A percentile compares a stretch with the other conserved stretches of the same genome.
These are phyloP conservation scores for Teratosphaeria pseudoeucalypti DNA, from an alignment of 2,329 filamentous ascomycete genomes.

Conservation along the genomic window DNA sequence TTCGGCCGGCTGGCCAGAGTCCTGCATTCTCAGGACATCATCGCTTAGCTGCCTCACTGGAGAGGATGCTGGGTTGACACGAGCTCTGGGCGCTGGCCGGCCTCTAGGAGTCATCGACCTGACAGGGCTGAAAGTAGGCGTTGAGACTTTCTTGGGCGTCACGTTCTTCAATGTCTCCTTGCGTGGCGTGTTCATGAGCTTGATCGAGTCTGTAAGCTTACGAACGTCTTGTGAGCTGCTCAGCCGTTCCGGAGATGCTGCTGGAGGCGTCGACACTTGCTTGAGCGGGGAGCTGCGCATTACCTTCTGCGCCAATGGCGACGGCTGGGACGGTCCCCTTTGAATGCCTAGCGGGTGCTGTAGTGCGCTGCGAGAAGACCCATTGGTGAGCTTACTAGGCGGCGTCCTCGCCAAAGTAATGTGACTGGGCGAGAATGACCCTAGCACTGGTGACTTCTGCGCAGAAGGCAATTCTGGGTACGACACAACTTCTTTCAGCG, in stretches of 20 bases:
- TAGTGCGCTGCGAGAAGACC: constrained; percentile 4
- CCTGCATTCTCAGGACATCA: constrained; percentile 14
- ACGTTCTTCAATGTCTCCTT: constrained; percentile 31
- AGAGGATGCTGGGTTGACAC: constrained; percentile 11
- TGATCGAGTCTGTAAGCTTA: constrained; percentile 34
- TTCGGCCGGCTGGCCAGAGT: constrained; percentile 11
- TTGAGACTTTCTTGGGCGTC: constrained; percentile 31
- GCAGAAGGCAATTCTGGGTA: constrained; percentile 14
- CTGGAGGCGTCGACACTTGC: constrained; percentile 3
- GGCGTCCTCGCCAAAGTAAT: constrained; percentile 12
- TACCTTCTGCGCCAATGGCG: constrained; percentile 20
- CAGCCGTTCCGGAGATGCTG: constrained; percentile 6
- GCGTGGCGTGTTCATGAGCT: constrained; percentile 37
- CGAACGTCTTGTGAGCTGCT: constrained; percentile 9
- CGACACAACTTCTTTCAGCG: constrained; percentile 7
- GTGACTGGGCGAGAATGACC: constrained; percentile 5
- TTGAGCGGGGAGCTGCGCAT: constrained; percentile 8
- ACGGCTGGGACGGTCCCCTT: constrained; percentile 12
- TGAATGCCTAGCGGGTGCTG: constrained; percentile 10
- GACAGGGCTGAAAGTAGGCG: constrained; percentile 32
- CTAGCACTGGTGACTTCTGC: not conserved
- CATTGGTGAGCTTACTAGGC: constrained; percentile 2
- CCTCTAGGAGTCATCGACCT: constrained; percentile 29
- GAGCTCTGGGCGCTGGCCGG: constrained; percentile 21
- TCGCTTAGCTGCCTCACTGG: constrained; percentile 18